Conservation (phyloP, 1,139 yeast species). For the Fermentozyma sake region DNA sequence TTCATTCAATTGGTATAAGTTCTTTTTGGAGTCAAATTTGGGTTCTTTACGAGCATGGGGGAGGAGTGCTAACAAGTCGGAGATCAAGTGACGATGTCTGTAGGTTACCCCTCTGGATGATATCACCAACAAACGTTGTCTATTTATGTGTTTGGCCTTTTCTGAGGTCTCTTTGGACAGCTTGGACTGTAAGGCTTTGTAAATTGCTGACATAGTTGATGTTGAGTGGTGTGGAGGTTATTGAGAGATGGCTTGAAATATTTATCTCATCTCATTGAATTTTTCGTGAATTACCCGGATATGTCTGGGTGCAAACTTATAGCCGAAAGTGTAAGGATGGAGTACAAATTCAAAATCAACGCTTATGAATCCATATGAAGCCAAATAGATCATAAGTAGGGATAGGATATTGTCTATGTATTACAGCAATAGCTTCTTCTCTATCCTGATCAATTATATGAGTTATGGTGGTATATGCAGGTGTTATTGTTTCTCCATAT, state of each 20-base stretch:
- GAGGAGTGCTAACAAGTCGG: slow-evolving; percentile 71
- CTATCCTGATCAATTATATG: no score
- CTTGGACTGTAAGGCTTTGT: slow-evolving; percentile 63
- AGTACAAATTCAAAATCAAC: no score
- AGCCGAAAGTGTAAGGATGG: no score
- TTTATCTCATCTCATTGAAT: no score
- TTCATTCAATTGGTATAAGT: slow-evolving; percentile 83
- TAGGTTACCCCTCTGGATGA: slow-evolving; percentile 93
- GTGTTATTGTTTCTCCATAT: no score
- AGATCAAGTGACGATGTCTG: slow-evolving; percentile 92
- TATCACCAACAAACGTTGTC: slow-evolving; percentile 79
- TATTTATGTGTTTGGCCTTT: slow-evolving; percentile 56
- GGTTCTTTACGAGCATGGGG: slow-evolving; percentile 98
- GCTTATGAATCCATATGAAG: no score
- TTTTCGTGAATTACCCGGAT: no score
- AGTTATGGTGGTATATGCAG: no score
- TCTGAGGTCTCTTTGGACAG: slow-evolving; percentile 41
- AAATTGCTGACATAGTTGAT: slow-evolving; percentile 52
- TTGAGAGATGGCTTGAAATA: slow-evolving; percentile 3
- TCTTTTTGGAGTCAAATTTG: slow-evolving; percentile 89
- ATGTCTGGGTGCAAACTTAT: no score
- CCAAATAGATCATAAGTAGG: no score
- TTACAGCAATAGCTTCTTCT: no score
- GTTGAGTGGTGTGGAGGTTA: slow-evolving; percentile 1
- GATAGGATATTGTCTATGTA: no score